Evolutionary conservation across 1,284 basidiomycete genomes (phyloP), one percentile per base, ranked within the genome.

Genomic region (Sporisorium scitamineum): DNA sequence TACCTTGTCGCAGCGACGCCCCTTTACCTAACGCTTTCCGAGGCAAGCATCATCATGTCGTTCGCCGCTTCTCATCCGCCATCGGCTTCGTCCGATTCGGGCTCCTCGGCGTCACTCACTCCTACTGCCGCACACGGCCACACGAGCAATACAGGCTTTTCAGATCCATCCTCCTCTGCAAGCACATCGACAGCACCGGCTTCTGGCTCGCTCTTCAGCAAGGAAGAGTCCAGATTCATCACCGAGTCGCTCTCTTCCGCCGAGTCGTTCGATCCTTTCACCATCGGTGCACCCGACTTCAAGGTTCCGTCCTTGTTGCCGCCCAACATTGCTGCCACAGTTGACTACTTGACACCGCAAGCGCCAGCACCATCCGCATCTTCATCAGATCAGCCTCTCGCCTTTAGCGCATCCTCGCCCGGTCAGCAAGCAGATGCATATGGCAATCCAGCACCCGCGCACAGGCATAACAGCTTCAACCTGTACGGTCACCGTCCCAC

Each of bases 221-320:
- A 63, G 1, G 79, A 80, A 55, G 80, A 82, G 67, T 65, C 77
- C 51, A 73, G 70, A 26, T 82, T 82, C 65, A 77, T 82, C 60
- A 71, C 62, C 22, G 80, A 81, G 50, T 75, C 70, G n/a, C 66
- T 82, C 22, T 62, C 66, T 1, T 78, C 71, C 1, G 78, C 75
- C 2, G 78, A 81, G 20, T 69, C 64, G 13, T 82, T 82, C 41
- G 80, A 82, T 48, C 80, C 80, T 18, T 82, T 82, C 64, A 79
- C 71, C 32, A 62, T 80, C 41, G 78, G 80, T 24, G 77, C 79
- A 11, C 79, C 77, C 16, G 78, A 78, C 45, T 81, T 82, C 71
- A 81, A 82, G 37, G 80, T 82, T 1, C 80, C 80, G 3, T 64
- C 69, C 14, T 37, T 79, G 3, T 61, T 82, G 4, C 80, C 80